Conservation (phyloP, 176 grass and related monocot species). For the Elaeis guineensis region DNA sequence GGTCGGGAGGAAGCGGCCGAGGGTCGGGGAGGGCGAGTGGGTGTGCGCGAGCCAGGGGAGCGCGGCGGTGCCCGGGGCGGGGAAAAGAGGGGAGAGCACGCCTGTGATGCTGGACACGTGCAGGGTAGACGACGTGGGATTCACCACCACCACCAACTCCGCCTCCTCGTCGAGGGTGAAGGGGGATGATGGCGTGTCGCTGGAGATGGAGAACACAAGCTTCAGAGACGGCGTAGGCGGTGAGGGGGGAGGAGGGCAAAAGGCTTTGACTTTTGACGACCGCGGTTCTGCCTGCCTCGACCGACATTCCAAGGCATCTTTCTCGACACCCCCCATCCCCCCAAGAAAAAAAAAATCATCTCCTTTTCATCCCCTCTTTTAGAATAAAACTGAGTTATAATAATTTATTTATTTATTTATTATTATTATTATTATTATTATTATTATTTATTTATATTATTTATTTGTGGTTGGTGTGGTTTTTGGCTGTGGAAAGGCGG, state of each 20-base stretch:
- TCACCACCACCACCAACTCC: slow-evolving; percentile 54
- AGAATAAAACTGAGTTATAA: too few relatives aligned
- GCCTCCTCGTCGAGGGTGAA: slow-evolving; percentile 28
- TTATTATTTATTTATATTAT: too few relatives aligned
- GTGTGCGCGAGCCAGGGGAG: slow-evolving; percentile 76
- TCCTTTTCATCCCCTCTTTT: neutral
- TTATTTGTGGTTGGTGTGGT: too few relatives aligned
- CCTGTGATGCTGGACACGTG: slow-evolving; percentile 39
- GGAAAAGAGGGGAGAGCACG: slow-evolving; percentile 32
- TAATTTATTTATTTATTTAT: too few relatives aligned
- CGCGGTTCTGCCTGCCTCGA: slow-evolving; percentile 55
- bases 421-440: too few relatives aligned
- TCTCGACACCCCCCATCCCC: neutral
- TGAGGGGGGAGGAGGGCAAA: too few relatives aligned
- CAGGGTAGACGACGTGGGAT: slow-evolving; percentile 14
- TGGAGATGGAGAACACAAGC: slow-evolving; percentile 65
- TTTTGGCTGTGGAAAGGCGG: too few relatives aligned
- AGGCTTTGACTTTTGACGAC: neutral
- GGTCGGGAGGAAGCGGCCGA: slow-evolving; percentile 31
- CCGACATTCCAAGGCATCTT: slow-evolving; percentile 45
- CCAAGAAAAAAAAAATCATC: neutral
- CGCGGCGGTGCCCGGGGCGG: slow-evolving; percentile 9
- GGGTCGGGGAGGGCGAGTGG: slow-evolving; percentile 27
- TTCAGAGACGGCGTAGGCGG: slow-evolving; percentile 27
- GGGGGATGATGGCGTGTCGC: slow-evolving; percentile 39